Conservation (phyloP, 306 rosid genomes). For the Gastrolobium villosum region DNA sequence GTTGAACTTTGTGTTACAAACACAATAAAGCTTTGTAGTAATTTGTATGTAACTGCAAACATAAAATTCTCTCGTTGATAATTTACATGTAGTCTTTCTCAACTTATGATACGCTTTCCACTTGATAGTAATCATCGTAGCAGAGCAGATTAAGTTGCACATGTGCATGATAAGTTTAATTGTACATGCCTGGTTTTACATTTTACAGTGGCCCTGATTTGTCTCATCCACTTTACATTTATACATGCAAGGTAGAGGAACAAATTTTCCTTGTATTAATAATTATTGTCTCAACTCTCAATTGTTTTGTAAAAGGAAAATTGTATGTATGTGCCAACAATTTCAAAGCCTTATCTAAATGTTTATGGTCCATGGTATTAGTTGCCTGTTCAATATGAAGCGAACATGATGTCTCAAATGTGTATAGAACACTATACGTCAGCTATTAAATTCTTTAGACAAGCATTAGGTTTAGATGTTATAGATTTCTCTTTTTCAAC, state of each 20-base stretch:
- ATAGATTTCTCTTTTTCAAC: conserved; percentile 18
- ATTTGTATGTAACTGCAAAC: no score
- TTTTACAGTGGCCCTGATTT: conserved; percentile 21
- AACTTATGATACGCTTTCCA: conserved; percentile 4
- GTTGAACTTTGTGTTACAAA: background rate
- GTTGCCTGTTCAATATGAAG: conserved; percentile 39
- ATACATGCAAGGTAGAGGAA: background rate
- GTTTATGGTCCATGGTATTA: conserved; percentile 20
- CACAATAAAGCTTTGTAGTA: background rate
- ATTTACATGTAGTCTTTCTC: conserved; percentile 7
- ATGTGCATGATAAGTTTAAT: conserved; percentile 8
- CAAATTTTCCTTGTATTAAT: background rate
- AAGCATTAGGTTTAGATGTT: conserved; percentile 19
- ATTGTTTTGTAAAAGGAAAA: background rate
- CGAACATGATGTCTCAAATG: conserved; percentile 30
- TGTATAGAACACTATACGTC: conserved; percentile 28
- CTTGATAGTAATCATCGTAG: background rate
- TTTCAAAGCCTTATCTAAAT: conserved; percentile 27
- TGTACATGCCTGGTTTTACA: conserved; percentile 12
- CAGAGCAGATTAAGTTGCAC: background rate
- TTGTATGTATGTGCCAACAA: conserved; percentile 23
- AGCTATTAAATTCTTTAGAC: conserved; percentile 16
- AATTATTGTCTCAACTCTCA: conserved; percentile 13
- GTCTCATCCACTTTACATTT: conserved; percentile 22
- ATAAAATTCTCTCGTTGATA: background rate